Conservation (phyloP, 2,329 filamentous ascomycete genomes). For the Blastomyces silverae region DNA sequence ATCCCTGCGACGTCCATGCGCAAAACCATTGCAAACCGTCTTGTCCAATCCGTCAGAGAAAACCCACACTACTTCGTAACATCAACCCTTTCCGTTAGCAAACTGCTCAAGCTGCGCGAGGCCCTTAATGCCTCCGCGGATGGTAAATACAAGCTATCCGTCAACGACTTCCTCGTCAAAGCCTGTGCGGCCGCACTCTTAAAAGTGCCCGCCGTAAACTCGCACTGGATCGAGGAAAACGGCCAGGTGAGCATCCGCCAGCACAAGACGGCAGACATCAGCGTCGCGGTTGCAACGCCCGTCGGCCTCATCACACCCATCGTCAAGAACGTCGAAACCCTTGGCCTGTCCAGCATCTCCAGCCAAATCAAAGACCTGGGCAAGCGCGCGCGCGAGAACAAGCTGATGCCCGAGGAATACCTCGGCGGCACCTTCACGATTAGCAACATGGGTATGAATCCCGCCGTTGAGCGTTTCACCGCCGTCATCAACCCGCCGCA, state of each 20-base stretch:
- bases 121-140: slow-evolving; percentile 83
- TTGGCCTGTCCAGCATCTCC: slow-evolving; percentile 84
- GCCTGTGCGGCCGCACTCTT: slow-evolving; percentile 78
- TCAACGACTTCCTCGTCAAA: slow-evolving; percentile 99
- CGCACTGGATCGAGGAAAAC: slow-evolving; percentile 76
- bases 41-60: slow-evolving; percentile 79
- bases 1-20: slow-evolving; percentile 84
- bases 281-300: slow-evolving; percentile 89
- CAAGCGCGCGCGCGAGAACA: slow-evolving; percentile 91
- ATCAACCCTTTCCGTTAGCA: slow-evolving; percentile 80
- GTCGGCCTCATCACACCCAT: slow-evolving; percentile 95
- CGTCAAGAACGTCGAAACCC: slow-evolving; percentile 78
- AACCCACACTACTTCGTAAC: slow-evolving; percentile 99
- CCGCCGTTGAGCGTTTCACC: slow-evolving; percentile 91
- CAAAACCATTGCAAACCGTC: slow-evolving; percentile 90
- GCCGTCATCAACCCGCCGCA: slow-evolving; percentile 99
- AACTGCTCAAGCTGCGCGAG: slow-evolving; percentile 92
- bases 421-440: slow-evolving; percentile 98
- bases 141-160: slow-evolving; percentile 97
- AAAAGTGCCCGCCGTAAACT: slow-evolving; percentile 95
- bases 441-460: slow-evolving; percentile 99
- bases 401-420: slow-evolving; percentile 99
- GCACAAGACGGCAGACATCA: slow-evolving; percentile 88
- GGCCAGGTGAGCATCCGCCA: slow-evolving; percentile 77
- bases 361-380: slow-evolving; percentile 89